Base-by-base conservation (phyloP, 2,329 filamentous ascomycete species). In the Monosporascus sp. region DNA sequence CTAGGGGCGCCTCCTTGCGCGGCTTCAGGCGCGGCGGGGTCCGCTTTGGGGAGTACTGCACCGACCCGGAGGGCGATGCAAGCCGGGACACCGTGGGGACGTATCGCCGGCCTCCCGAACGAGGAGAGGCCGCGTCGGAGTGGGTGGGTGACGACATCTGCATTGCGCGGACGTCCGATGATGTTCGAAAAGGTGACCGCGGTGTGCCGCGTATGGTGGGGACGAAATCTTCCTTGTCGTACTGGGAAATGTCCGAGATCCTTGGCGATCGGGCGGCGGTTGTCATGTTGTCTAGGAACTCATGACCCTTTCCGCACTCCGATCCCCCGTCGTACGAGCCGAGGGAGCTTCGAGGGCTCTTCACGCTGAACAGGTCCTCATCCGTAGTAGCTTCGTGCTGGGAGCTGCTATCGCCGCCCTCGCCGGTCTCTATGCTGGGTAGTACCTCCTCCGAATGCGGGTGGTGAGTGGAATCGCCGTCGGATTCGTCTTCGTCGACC, bases 141-240 rank as follows among this genome's bases (percentile, higher is more conserved):
- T 78, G 73, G 0, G 83, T 74, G 0, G 85, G 86, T 0, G 86
- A 88, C 2, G 80, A 79, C 84, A 90, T 87, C 59, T 90, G 87
- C 71, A 89, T 78, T 1, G 85, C 84, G 49, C 84, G 82, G 7
- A 89, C 81, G 14, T 84, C 85, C 1, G 86, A 87, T 0, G 87
- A 82, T 14, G 86, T 87, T 48, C 86, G 78, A 66, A 91, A 90
- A 1, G 82, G 79, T 5, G 84, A 81, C 3, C 87, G 79, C 8
- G 79, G 77, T 7, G 80, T 81, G 7, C 78, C 77, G 51, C 85
- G 80, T 22, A 79, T 73, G n/a, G 79, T 80, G 2, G 80, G 75
- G 1, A 78, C 61, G 55, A 80, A 81, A 17, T 78, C 72, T 0
- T 77, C 74, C 11, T 74, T 70, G 41, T 70, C 64, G 51, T 69